Conservation (phyloP, 2,329 filamentous ascomycete species). For the Ceratocystis alfenasii region DNA sequence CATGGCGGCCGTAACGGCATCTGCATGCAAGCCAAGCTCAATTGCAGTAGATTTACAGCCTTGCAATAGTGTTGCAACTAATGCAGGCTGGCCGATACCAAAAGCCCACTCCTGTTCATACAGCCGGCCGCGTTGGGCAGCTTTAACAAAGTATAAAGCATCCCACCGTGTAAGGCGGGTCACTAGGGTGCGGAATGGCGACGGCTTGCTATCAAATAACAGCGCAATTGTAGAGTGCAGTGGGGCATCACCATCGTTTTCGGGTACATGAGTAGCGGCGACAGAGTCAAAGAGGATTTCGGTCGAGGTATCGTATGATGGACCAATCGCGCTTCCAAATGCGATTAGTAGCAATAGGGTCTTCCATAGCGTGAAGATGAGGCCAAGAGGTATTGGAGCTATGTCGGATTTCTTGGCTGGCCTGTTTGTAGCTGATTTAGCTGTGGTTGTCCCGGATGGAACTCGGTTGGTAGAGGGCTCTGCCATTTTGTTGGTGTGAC, state of each 20-base stretch:
- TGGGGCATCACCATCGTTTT: conserved; percentile 18
- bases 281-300: conserved; percentile 32
- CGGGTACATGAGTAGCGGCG: conserved; percentile 32
- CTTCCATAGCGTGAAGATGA: conserved; percentile 55
- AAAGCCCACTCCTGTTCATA: conserved; percentile 85
- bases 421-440: background rate
- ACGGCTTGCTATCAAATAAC: background rate
- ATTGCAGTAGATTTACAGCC: conserved; percentile 18
- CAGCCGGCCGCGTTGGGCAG: conserved; percentile 50
- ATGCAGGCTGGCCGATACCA: conserved; percentile 39
- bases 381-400: conserved; percentile 25
- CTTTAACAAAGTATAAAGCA: conserved; percentile 60
- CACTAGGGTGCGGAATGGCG: conserved; percentile 29
- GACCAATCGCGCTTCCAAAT: conserved; percentile 36
- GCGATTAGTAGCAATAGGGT: conserved; percentile 50
- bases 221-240: conserved; percentile 25
- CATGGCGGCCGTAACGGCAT: conserved; percentile 33
- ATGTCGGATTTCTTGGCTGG: background rate
- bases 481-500: background rate
- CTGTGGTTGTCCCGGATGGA: background rate
- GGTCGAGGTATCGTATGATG: conserved; percentile 70
- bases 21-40: conserved; percentile 19
- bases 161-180: conserved; percentile 65
- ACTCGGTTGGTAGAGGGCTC: background rate
- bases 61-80: conserved; percentile 16